A percentile compares a stretch with the other conserved stretches of the same genome.
phyloP scores from a whole-genome alignment of 108 stramenopile genomes.

The Discostella stelligeroides region DNA sequence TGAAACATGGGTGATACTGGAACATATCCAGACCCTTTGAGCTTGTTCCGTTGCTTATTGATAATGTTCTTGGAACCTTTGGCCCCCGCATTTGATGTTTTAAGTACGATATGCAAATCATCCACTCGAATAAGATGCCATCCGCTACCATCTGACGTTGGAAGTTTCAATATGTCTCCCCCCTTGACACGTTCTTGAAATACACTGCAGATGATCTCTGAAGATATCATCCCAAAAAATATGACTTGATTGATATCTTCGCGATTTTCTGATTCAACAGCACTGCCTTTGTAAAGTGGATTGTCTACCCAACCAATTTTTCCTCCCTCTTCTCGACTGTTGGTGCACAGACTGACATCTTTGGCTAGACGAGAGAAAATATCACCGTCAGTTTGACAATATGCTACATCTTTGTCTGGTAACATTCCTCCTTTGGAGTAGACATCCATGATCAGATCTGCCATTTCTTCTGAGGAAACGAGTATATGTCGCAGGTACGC shows the following conservation, averaged over 20 bases:
- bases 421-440: conserved; percentile 42
- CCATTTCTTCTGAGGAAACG: conserved; percentile 77
- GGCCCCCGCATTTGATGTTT: conserved; percentile 1
- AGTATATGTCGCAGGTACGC: conserved; percentile 69
- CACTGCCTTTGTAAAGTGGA: conserved; percentile 25
- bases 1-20: conserved; percentile 36
- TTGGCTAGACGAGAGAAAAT: conserved; percentile 67
- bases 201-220: conserved; percentile 56
- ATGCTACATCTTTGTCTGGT: conserved; percentile 12
- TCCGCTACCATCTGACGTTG: conserved; percentile 29
- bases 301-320: conserved; percentile 80
- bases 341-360: conserved; percentile 67
- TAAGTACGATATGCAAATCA: conserved; percentile 58
- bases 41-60: conserved; percentile 28
- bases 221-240: conserved; percentile 55
- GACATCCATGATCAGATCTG: conserved; percentile 53
- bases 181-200: conserved; percentile 74
- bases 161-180: conserved; percentile 74
- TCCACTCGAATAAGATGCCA: conserved; percentile 74
- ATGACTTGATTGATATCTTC: conserved; percentile 32
- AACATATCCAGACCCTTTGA: conserved; percentile 35
- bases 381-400: conserved; percentile 48
- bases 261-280: conserved; percentile 6
- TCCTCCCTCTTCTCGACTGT: conserved; percentile 67
- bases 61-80: conserved; percentile 34